These are phyloP conservation scores for Plasmodium ovale DNA, from an alignment of 169 alveolate genomes.

Conservation along the genomic window DNA sequence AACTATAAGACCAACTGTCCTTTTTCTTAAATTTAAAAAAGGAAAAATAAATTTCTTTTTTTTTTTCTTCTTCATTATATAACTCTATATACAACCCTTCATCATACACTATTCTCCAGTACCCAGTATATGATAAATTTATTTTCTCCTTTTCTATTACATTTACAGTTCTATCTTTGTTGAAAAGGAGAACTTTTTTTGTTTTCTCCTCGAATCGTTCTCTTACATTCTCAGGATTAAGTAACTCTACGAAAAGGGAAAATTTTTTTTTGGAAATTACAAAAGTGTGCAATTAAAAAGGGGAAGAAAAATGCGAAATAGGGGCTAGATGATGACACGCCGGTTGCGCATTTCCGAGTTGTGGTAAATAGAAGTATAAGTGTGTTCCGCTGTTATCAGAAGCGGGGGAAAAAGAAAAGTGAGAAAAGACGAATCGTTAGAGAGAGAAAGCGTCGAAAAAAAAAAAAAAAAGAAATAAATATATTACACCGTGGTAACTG, in stretches of 20 bases:
- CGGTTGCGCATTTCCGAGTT: no score
- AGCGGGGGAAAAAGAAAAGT: no score
- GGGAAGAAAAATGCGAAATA: neutral
- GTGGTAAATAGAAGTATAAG: no score
- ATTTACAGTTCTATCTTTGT: slow-evolving; percentile 49
- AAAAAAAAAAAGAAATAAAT: neutral
- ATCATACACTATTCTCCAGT: slow-evolving; percentile 71
- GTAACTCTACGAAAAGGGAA: slow-evolving; percentile 11
- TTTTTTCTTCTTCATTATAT: slow-evolving; percentile 12
- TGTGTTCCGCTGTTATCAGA: no score
- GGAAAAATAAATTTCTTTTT: slow-evolving; percentile 62
- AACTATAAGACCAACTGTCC: slow-evolving; percentile 38
- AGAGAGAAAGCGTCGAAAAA: neutral
- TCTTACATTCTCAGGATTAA: slow-evolving; percentile 41
- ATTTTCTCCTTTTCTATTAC: slow-evolving; percentile 24
- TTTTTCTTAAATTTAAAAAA: slow-evolving; percentile 45
- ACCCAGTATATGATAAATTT: slow-evolving; percentile 27
- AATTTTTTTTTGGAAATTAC: no score
- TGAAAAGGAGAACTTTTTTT: slow-evolving; percentile 22
- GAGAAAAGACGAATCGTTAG: neutral
- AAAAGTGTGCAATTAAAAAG: no score
- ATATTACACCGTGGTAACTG: slow-evolving; percentile 69
- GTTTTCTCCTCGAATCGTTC: slow-evolving; percentile 28
- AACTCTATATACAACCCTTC: slow-evolving; percentile 67
- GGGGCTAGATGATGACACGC: no score